phyloP scores from a whole-genome alignment of 2,329 filamentous ascomycete species.

The Pseudocercospora crystallina region DNA sequence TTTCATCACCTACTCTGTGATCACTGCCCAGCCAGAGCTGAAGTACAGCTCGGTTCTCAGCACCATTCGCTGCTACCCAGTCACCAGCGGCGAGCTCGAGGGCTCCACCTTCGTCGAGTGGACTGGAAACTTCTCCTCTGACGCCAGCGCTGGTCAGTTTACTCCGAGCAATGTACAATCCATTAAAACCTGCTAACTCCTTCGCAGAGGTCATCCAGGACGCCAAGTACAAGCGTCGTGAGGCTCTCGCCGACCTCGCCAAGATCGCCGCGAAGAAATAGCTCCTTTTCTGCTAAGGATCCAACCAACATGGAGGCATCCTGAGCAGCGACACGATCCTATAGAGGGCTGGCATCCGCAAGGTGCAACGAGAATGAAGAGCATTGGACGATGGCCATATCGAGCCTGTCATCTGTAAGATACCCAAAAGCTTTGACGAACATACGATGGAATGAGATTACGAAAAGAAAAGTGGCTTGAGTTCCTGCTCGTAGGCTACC shows the following conservation, averaged over 20 bases:
- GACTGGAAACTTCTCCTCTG: slow-evolving; percentile 67
- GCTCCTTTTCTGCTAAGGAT: too few species aligned
- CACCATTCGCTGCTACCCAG: slow-evolving; percentile 63
- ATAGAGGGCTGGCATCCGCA: too few species aligned
- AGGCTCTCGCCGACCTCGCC: slow-evolving; percentile 67
- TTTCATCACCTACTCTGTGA: slow-evolving; percentile 73
- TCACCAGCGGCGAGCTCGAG: slow-evolving; percentile 66
- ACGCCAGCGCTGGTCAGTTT: slow-evolving; percentile 65
- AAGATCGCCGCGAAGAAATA: slow-evolving; percentile 38
- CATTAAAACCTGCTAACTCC: slow-evolving; percentile 6
- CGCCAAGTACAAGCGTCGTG: slow-evolving; percentile 73
- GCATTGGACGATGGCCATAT: too few species aligned
- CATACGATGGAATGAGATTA: slow-evolving; percentile 9
- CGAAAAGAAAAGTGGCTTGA: neutral
- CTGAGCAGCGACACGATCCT: too few species aligned
- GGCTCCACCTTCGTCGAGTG: slow-evolving; percentile 68
- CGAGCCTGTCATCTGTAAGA: neutral
- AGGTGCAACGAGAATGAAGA: too few species aligned
- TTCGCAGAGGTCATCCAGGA: slow-evolving; percentile 66
- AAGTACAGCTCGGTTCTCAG: slow-evolving; percentile 66
- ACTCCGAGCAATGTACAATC: neutral
- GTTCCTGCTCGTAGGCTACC: too few species aligned
- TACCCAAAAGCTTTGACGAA: slow-evolving; percentile 11
- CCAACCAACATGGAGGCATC: too few species aligned
- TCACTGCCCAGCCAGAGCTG: slow-evolving; percentile 64